These are phyloP conservation scores for Cupressus sempervirens DNA, from an alignment of 75 land plant genomes.

Conservation along the genomic window DNA sequence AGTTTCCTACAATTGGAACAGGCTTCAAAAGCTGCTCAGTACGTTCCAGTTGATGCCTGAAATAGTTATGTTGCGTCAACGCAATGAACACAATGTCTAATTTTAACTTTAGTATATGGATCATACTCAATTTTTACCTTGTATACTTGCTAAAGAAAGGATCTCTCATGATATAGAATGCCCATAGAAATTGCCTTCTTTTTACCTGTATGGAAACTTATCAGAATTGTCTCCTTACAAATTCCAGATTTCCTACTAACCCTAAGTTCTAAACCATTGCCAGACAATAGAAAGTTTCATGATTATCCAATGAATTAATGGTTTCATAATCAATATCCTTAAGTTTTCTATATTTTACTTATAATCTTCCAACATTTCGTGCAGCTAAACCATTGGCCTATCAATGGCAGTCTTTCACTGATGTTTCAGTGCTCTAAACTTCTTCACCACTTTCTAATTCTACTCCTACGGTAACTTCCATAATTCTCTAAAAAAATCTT, in stretches of 20 bases:
- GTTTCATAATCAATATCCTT: background rate
- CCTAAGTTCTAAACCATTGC: constrained; percentile 3
- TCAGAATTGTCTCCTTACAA: constrained; percentile 4
- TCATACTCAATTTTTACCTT: constrained; percentile 32
- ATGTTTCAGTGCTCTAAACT: background rate
- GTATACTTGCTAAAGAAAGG: constrained; percentile 86
- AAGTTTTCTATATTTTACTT: background rate
- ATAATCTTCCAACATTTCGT: background rate
- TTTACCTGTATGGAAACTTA: constrained; percentile 44
- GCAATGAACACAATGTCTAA: background rate
- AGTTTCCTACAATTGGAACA: constrained; percentile 72
- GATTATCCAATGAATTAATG: constrained; percentile 4
- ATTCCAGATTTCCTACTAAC: constrained; percentile 9
- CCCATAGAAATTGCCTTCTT: constrained; percentile 80
- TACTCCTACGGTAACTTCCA: background rate
- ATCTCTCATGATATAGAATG: constrained; percentile 88
- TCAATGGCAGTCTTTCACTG: background rate
- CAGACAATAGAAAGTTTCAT: background rate
- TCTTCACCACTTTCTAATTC: background rate
- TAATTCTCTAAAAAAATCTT: background rate
- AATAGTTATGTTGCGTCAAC: constrained; percentile 5
- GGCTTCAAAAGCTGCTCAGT: constrained; percentile 54
- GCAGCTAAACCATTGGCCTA: background rate
- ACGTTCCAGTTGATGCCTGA: constrained; percentile 68
- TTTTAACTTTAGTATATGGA: background rate